phyloP scores from a whole-genome alignment of 2,329 filamentous ascomycete genomes.

The Pestalotiopsis sp. region DNA sequence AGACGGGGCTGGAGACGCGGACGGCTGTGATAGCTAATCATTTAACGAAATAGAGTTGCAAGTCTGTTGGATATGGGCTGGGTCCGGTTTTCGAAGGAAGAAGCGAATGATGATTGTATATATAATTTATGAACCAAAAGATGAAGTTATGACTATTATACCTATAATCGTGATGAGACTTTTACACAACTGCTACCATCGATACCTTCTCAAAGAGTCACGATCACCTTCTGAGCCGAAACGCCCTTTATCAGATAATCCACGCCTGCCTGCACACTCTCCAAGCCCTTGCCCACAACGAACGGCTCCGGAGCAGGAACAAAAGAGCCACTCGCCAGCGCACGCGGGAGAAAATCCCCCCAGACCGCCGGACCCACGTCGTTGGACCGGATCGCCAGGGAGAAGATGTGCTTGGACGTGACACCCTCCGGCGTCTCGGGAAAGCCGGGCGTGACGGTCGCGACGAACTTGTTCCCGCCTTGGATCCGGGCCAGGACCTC shows the following conservation, averaged over 20 bases:
- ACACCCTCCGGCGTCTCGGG: slow-evolving; percentile 31
- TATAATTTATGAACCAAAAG: background rate
- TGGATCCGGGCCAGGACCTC: slow-evolving; percentile 28
- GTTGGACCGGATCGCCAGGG: slow-evolving; percentile 28
- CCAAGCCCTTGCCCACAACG: slow-evolving; percentile 43
- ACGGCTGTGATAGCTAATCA: slow-evolving; percentile 10
- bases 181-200: too few species aligned
- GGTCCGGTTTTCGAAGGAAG: background rate
- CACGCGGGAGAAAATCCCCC: slow-evolving; percentile 39
- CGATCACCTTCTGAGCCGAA: slow-evolving; percentile 45
- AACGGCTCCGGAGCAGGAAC: slow-evolving; percentile 39
- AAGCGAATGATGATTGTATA: background rate
- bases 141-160: too few species aligned
- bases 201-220: slow-evolving; percentile 17
- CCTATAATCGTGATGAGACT: too few species aligned
- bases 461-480: slow-evolving; percentile 26
- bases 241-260: slow-evolving; percentile 40
- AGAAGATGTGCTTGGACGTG: slow-evolving; percentile 27
- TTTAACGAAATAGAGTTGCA: background rate
- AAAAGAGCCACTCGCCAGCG: slow-evolving; percentile 37
- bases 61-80: background rate
- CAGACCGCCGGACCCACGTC: slow-evolving; percentile 35
- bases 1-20: background rate
- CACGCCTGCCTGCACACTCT: slow-evolving; percentile 42
- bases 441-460: slow-evolving; percentile 28